Base-by-base conservation (phyloP, 768 basidiomycete species). In the Suillus spraguei region DNA sequence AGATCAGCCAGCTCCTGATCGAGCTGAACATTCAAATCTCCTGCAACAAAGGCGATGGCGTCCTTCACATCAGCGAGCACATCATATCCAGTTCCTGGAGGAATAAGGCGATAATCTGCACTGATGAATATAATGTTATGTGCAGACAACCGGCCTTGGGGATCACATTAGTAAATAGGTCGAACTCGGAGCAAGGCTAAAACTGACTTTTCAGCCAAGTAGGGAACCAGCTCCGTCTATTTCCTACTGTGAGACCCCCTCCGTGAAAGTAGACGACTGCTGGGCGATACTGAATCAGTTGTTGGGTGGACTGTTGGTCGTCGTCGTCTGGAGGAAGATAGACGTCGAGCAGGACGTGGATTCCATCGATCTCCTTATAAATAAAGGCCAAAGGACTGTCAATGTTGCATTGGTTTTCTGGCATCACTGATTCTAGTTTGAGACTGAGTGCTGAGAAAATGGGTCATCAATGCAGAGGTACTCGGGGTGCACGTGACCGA, bases 231-330 rank as follows among this genome's bases (percentile, higher is more conserved):
- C 83, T 85, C 38, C 69, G 71, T 60, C 83, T 78, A 65, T 85
- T 83, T 1, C 88, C 88, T 17, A 84, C 86, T 0, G 84, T 82
- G 38, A 90, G 72, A 9, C 87, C 87, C 3, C 88, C 89, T 8
- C 85, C 81, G 60, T 81, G 81, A 54, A 81, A 81, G 66, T 76
- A 81, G 4, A 81, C 68, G 8, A 82, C 58, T 24, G 71, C 66
- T 7, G 80, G 78, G 8, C 16, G 35, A 46, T 50, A 55, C 38
- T 49, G 24, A 49, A 16, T 44, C 20, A 35, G 7, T 33, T 58
- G 52, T 22, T 5, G 9, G 42, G 6, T 28, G 4, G 13, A 24
- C 9, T 14, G 22, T 10, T 32, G 24, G 28, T 28, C 20, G 41
- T 20, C 54, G 10, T 38, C 28, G 22, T 36, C 28, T 44, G 62